A percentile compares a stretch with the other conserved stretches of the same genome.
Conservation (phyloP, 2,329 filamentous ascomycete genomes). For the Xylariaceae sp. region DNA sequence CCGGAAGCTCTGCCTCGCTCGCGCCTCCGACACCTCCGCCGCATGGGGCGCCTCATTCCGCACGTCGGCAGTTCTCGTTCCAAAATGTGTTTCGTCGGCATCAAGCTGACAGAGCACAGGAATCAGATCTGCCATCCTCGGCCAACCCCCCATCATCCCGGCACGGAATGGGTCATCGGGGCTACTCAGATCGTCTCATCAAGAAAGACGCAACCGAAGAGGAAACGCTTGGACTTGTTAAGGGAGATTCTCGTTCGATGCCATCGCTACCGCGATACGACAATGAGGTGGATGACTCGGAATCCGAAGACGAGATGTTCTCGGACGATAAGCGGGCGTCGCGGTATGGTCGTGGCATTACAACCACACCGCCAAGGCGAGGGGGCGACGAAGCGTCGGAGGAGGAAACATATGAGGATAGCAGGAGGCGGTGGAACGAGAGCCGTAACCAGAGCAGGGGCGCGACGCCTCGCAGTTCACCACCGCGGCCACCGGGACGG, state of each 20-base stretch:
- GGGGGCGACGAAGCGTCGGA: constrained; percentile 16
- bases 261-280: constrained; percentile 33
- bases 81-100: constrained; percentile 72
- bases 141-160: constrained; percentile 26
- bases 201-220: constrained; percentile 67
- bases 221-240: constrained; percentile 77
- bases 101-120: constrained; percentile 32
- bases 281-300: constrained; percentile 5
- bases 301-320: constrained; percentile 27
- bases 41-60: constrained; percentile 40
- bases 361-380: constrained; percentile 28
- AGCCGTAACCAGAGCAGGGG: constrained; percentile 16
- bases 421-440: constrained; percentile 22
- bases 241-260: constrained; percentile 52
- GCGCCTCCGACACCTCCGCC: constrained; percentile 59
- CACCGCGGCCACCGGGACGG: constrained; percentile 17
- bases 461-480: constrained; percentile 12
- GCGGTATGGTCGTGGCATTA: constrained; percentile 40
- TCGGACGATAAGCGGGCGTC: constrained; percentile 25
- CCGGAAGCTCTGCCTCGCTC: constrained; percentile 37
- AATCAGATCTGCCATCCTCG: constrained; percentile 23
- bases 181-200: constrained; percentile 35
- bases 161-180: constrained; percentile 32
- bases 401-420: constrained; percentile 22
- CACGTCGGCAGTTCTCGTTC: constrained; percentile 85